phyloP scores from a whole-genome alignment of 176 grass and related monocot species.

The Musa troglodytarum region DNA sequence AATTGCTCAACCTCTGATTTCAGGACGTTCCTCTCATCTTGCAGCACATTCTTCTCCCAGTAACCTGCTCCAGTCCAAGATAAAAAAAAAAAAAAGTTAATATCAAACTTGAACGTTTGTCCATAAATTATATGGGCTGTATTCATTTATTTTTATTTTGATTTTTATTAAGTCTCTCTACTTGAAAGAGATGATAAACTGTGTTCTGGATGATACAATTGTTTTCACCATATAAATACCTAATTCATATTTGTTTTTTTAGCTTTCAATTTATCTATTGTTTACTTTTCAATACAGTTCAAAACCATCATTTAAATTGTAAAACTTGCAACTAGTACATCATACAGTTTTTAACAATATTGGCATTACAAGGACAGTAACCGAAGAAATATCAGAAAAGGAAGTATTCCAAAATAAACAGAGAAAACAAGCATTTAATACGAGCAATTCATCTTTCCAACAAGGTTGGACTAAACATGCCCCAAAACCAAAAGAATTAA shows the following conservation, averaged over 20 bases:
- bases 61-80: constrained; percentile 2
- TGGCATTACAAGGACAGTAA: too few species aligned
- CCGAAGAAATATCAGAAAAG: too few species aligned
- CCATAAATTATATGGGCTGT: neutral
- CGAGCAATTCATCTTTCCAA: too few species aligned
- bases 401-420: too few species aligned
- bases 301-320: neutral
- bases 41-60: constrained; percentile 16
- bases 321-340: too few species aligned
- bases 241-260: too few species aligned
- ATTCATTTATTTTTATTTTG: neutral
- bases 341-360: too few species aligned
- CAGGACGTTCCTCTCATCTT: constrained; percentile 16
- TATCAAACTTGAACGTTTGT: neutral
- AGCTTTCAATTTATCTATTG: neutral
- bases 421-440: too few species aligned
- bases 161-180: neutral
- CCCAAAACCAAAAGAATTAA: neutral
- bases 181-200: neutral
- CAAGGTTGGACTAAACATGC: neutral
- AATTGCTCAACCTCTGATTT: constrained; percentile 9
- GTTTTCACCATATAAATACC: too few species aligned
- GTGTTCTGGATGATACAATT: neutral
- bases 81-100: too few species aligned
- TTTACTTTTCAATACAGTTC: neutral